These are phyloP conservation scores for Ramaria sp. DNA, from an alignment of 768 basidiomycete genomes.

Conservation along the genomic window DNA sequence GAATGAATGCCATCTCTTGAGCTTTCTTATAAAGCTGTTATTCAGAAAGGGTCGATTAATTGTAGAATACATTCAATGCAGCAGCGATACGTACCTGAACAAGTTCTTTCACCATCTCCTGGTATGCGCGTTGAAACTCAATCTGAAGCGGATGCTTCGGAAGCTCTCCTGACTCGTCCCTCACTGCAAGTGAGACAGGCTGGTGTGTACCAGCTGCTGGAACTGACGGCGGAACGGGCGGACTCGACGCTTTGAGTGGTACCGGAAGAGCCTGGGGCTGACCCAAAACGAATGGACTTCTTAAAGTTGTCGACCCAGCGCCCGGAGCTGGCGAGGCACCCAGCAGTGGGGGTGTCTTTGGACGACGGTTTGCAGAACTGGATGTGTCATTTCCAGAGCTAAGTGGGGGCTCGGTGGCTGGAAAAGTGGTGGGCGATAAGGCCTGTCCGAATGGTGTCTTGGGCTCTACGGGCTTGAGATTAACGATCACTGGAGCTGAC, in stretches of 20 bases:
- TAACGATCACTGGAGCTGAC: neutral
- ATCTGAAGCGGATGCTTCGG: constrained; percentile 2
- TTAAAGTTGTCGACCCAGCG: neutral
- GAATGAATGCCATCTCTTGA: neutral
- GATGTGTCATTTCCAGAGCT: neutral
- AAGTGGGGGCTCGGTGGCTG: neutral
- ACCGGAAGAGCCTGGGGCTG: neutral
- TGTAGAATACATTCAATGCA: neutral
- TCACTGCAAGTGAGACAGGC: neutral
- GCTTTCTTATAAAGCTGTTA: neutral
- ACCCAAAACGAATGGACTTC: neutral
- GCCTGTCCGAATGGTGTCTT: neutral
- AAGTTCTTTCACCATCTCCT: neutral
- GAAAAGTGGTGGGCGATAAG: neutral
- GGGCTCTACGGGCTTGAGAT: constrained; percentile 5
- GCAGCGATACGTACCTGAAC: neutral
- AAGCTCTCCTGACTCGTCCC: neutral
- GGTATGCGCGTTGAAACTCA: neutral
- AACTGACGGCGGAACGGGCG: neutral
- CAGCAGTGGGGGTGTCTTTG: neutral
- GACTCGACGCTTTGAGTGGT: neutral
- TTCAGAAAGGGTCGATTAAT: neutral
- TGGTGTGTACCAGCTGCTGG: neutral
- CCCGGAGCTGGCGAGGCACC: neutral
- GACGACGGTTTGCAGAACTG: neutral